Evolutionary conservation across 2,329 filamentous ascomycete genomes (phyloP), one percentile per base, ranked within the genome.

Genomic region (Pseudocercospora eumusae): DNA sequence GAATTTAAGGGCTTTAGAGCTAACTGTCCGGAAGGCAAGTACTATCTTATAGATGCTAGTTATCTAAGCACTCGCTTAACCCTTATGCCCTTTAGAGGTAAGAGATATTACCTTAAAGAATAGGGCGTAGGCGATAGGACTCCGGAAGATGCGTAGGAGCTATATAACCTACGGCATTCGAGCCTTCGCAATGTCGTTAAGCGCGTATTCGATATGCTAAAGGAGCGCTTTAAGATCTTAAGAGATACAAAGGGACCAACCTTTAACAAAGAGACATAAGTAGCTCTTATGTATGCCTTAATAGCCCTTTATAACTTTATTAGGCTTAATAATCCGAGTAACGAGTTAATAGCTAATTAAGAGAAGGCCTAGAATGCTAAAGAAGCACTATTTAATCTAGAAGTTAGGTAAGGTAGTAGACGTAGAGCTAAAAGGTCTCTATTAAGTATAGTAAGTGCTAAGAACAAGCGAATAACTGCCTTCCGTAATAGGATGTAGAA

Each of bases 61-160:
- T 25, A 25, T 25, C 23, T 25, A 25, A 25, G 23, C 6, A 25
- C 23, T 25, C 23, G 28, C 23, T 55, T 49, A 49, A 49, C 23
- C 6, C 11, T 49, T 21, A 25, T 49, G 4, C 18, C 10, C 11
- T 49, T 21, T 21, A 11, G 18, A n/a, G 20, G 45, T 6, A 25
- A n/a, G 11, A 11, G 18, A 11, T 49, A 49, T 49, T 49, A 49
- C 23, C 45, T 49, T n/a, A 49, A 49, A 20, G 45, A 49, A 49
- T 49, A 49, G 45, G 11, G n/a, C 6, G 6, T 20, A n/a, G 20
- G 45, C 20, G 20, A 49, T 25, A 21, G 3, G 23, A 15, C 11
- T 21, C 45, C 11, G 6, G 20, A 11, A n/a, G 20, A 49, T 49
- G 18, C 10, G 20, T 11, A 49, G 18, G 45, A 49, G 23, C 18